A percentile compares a stretch with the other conserved stretches of the same genome.
Evolutionary conservation across 208 protist species (phyloP).

Genomic region (Acanthamoeba healyi): DNA sequence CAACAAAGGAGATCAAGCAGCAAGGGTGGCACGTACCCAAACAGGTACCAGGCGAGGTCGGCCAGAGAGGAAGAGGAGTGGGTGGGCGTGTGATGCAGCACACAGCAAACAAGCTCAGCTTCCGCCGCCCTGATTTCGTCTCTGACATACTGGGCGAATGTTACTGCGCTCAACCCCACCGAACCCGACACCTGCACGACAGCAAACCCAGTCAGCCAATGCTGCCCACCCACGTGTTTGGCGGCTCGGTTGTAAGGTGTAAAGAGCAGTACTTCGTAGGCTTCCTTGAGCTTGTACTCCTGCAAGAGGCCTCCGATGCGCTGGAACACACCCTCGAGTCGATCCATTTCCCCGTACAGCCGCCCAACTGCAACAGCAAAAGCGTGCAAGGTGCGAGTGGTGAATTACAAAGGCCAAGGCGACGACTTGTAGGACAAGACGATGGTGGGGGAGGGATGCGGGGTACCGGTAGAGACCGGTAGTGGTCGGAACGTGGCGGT

Average conservation of each 20-base stretch:
- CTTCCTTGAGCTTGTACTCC: conserved; percentile 11
- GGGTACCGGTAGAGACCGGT: background rate
- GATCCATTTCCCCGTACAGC: conserved; percentile 28
- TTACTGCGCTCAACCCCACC: background rate
- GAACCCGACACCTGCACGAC: background rate
- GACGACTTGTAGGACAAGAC: no score
- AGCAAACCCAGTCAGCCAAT: no score
- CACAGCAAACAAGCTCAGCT: conserved; percentile 3
- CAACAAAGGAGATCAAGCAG: background rate
- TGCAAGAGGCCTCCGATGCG: background rate
- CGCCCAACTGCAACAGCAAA: conserved; percentile 40
- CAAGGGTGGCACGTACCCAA: background rate
- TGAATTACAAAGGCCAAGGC: no score
- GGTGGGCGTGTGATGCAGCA: conserved; percentile 12
- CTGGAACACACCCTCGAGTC: conserved; percentile 3
- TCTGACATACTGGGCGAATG: conserved; percentile 42
- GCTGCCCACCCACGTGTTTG: no score
- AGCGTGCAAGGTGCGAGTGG: no score
- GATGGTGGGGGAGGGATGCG: background rate
- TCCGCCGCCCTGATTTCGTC: conserved; percentile 16
- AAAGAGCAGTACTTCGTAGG: background rate
- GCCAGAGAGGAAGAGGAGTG: background rate
- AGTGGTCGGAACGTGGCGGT: background rate
- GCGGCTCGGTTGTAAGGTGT: no score
- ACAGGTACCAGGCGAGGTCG: background rate